phyloP scores from a whole-genome alignment of 192 early-diverging fungal species.

The Diversispora epigaea region DNA sequence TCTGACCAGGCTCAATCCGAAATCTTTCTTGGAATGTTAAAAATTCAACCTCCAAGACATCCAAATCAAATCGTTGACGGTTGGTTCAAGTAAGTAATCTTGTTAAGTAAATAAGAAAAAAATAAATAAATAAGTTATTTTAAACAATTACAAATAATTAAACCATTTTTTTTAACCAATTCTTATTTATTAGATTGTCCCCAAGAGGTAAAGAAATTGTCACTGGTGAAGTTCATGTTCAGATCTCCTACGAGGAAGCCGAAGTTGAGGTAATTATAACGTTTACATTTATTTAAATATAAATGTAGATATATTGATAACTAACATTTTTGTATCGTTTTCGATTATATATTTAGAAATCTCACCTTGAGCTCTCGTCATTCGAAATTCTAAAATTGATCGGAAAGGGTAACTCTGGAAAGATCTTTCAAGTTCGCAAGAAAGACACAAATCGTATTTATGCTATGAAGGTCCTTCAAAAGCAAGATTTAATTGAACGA shows the following conservation, averaged over 20 bases:
- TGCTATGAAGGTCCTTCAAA: slow-evolving; percentile 80
- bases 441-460: slow-evolving; percentile 78
- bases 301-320: background rate
- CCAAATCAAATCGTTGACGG: slow-evolving; percentile 48
- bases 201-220: slow-evolving; percentile 32
- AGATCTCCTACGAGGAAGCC: slow-evolving; percentile 39
- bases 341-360: slow-evolving; percentile 34
- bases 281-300: background rate
- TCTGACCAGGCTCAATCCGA: slow-evolving; percentile 32
- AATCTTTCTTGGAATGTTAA: slow-evolving; percentile 47
- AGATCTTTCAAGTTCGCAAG: slow-evolving; percentile 77
- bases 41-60: slow-evolving; percentile 43
- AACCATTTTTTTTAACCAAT: background rate
- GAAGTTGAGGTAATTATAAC: slow-evolving; percentile 22
- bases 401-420: slow-evolving; percentile 79
- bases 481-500: slow-evolving; percentile 70
- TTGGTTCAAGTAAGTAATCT: slow-evolving; percentile 40
- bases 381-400: slow-evolving; percentile 75
- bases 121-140: too few species aligned
- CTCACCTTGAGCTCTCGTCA: slow-evolving; percentile 43
- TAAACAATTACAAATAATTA: background rate
- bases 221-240: slow-evolving; percentile 51
- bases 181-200: slow-evolving; percentile 11
- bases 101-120: too few species aligned
- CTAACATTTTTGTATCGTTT: background rate